Base-by-base conservation (phyloP, 2,329 filamentous ascomycete genomes). In the Cercospora sojina region DNA sequence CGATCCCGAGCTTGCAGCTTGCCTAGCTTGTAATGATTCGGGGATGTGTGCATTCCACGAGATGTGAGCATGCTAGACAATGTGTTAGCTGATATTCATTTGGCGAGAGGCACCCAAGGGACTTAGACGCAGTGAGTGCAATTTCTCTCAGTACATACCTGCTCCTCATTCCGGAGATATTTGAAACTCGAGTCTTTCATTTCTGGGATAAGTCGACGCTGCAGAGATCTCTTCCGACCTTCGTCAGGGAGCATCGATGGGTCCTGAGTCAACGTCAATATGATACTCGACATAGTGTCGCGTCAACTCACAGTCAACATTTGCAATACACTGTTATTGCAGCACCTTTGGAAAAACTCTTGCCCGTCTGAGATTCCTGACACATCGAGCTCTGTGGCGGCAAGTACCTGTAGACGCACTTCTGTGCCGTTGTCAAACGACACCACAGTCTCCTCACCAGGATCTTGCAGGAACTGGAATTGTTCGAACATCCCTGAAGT, bases 311-410 rank as follows among this genome's bases (percentile, higher is more conserved):
- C 47, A 16, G 47, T 53, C 47, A 29, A 25, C 23, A 53, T 53
- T 25, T 53, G 10, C 2, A 53, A 53, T 53, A 25, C 18, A 12
- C 35, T 38, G n/a, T 29, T 32, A n/a, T 32, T 72, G 63, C 75
- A 77, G 64, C 82, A 82, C 43, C 74, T 75, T 12, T 77, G 55
- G 60, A 81, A 83, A 67, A 83, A 80, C 1, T 76, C 69, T 10
- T 74, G 67, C 0, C 81, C 82, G 65, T 77, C 78, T 23, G 76
- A 72, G 38, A 81, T 74, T 55, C 75, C 74, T 55, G 72, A 72
- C 66, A 82, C 13, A 18, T 57, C 41, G 16, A 64, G 53, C 10
- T 25, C 18, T 13, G 62, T 51, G 18, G 41, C 62, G 31, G 62
- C 62, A 12, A 64, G 18, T 3, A 57, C 25, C 25, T 59, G 62